These are phyloP conservation scores for Saccharomycopsis sp. DNA, from an alignment of 805 yeast genomes.

Conservation along the genomic window DNA sequence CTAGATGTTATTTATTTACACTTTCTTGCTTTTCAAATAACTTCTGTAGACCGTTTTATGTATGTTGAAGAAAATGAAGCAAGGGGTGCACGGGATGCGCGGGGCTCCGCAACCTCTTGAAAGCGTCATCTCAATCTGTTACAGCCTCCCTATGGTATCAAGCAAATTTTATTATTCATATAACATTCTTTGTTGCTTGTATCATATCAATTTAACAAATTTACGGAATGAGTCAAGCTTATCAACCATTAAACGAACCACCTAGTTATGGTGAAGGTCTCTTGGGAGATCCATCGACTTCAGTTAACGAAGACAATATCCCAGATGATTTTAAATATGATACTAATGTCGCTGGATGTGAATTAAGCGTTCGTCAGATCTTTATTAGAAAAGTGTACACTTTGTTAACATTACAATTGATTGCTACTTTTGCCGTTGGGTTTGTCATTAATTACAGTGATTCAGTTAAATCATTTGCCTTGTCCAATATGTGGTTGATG, in stretches of 20 bases:
- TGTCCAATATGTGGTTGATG: conserved; percentile 52
- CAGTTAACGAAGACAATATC: conserved; percentile 25
- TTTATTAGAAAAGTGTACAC: conserved; percentile 77
- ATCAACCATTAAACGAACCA: conserved; percentile 14
- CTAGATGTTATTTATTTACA: too few relatives aligned
- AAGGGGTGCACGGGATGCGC: too few relatives aligned
- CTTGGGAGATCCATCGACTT: not conserved
- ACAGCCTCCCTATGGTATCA: too few relatives aligned
- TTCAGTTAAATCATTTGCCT: conserved; percentile 45
- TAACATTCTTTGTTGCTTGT: too few relatives aligned
- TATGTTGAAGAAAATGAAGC: too few relatives aligned
- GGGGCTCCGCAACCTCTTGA: too few relatives aligned
- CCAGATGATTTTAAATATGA: conserved; percentile 82
- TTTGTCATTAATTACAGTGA: conserved; percentile 40
- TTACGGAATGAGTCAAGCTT: conserved; percentile 8
- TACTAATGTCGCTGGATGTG: conserved; percentile 71
- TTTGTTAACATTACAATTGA: conserved; percentile 56
- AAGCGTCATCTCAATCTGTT: too few relatives aligned
- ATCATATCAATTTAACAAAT: too few relatives aligned
- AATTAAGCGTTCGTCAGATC: conserved; percentile 63
- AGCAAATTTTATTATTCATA: too few relatives aligned
- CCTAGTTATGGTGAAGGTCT: conserved; percentile 16
- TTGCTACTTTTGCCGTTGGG: conserved; percentile 55
- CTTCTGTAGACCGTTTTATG: too few relatives aligned
- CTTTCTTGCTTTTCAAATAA: too few relatives aligned